Percentiles rank a stretch among this genome's conserved stretches.
Conservation (phyloP, 2,329 filamentous ascomycete genomes). For the Xylariaceae sp. region DNA sequence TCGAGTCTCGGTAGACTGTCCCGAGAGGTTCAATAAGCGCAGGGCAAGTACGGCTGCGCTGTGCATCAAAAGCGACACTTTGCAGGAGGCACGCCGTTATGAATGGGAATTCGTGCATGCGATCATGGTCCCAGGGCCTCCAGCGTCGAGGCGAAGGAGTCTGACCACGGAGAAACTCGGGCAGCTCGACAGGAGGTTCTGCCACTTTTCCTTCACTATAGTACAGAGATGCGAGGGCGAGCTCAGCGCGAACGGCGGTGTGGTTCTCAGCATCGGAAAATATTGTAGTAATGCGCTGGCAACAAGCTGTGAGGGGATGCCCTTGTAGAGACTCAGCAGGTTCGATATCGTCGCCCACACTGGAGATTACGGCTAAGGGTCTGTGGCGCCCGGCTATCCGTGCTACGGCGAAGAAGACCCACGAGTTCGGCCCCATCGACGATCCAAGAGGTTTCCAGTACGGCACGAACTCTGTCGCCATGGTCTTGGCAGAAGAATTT, state of each 20-base stretch:
- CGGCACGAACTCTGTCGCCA: constrained; percentile 14
- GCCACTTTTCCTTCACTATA: constrained; percentile 4
- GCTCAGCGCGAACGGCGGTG: constrained; percentile 14
- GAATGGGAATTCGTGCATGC: constrained; percentile 18
- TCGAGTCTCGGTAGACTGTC: constrained; percentile 20
- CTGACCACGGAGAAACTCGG: background rate
- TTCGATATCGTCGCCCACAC: constrained; percentile 6
- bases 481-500: no score
- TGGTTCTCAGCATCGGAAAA: constrained; percentile 19
- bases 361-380: constrained; percentile 16
- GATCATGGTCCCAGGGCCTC: constrained; percentile 17
- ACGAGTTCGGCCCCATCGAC: constrained; percentile 14
- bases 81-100: constrained; percentile 17
- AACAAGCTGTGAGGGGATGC: constrained; percentile 14
- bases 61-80: constrained; percentile 15
- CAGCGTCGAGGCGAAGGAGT: background rate
- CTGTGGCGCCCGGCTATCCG: constrained; percentile 12
- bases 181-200: constrained; percentile 1
- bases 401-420: constrained; percentile 18
- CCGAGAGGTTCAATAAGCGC: constrained; percentile 17
- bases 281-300: constrained; percentile 18
- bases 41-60: constrained; percentile 1
- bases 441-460: constrained; percentile 10
- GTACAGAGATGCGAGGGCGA: constrained; percentile 15
- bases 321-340: constrained; percentile 14